Evolutionary conservation across 2,329 filamentous ascomycete species (phyloP), one percentile per base, ranked within the genome.

Genomic region (Gnomoniopsis sp.): DNA sequence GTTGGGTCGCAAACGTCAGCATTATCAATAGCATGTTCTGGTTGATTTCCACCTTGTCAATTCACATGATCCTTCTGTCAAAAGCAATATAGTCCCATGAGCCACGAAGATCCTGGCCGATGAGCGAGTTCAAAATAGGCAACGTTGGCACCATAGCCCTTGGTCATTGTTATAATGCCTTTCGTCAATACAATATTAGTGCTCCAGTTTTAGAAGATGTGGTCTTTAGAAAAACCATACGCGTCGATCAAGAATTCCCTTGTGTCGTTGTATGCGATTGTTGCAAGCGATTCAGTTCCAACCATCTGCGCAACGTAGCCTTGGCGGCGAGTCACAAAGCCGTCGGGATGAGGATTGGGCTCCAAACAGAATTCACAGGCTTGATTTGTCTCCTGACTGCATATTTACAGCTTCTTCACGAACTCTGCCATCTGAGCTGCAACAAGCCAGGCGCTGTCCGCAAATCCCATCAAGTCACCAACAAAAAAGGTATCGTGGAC

Each of bases 401-500:
- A n/a, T n/a, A n/a, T n/a, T n/a, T n/a, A 55, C 12, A 55, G 17
- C 21, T 19, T 44, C n/a, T 49, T 22, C 34, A 55, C 34, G 26
- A 55, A 55, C 23, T 17, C 53, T 21, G 53, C 46, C 21, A 55
- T 41, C 30, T 55, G 30, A 7, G 17, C 17, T 3, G 53, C 53
- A 15, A 49, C 53, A 17, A 26, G 30, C 53, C 53, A 55, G 48
- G 53, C 44, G 17, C 57, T 59, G 48, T 70, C 65, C 43, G 71
- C 66, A 59, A 79, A 79, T 0, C 77, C 77, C 7, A 75, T 26
- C 1, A 72, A 26, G 19, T 68, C 61, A 1, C 74, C 76, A 4
- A 75, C n/a, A 2, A 76, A 48, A 34, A 77, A 64, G 15, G 78
- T 70, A 67, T 80, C 78, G 66, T 81, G 78, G 30, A 73, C 71